Base-by-base conservation (phyloP, 441 rosid species). In the Iberis amara region DNA sequence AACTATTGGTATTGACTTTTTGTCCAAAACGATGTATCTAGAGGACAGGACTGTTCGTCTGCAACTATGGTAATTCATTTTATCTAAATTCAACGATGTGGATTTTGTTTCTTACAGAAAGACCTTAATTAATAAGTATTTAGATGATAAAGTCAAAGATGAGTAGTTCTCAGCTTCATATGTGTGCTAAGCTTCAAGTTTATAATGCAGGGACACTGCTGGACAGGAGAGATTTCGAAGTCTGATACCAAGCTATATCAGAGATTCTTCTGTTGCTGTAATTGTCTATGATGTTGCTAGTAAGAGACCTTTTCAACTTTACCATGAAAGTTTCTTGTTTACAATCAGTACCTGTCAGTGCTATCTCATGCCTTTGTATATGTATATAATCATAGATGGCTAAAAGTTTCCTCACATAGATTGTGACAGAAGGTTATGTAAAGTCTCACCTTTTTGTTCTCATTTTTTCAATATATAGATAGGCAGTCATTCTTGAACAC, bases 211-310 rank as follows among this genome's bases (percentile, higher is more conserved):
- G 95, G 96, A 86, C 65, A 86, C 96, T 50, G 92, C 96, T 0
- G 96, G 96, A 31, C 92, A 86, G 55, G 96, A 86, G 85, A 79
- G 96, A 44, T 86, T 86, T 47, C 65, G 95, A 61, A 86, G 92
- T 76, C 81, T 86, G 15, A 86, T 86, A 52, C 95, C 96, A 4
- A 86, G 92, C 68, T 86, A 86, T 57, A 83, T 86, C 24, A 66
- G 96, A 73, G 96, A 86, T 65, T 86, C 96, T 46, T 86, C 96
- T 53, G 92, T 81, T 55, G 92, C 96, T 46, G 89, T 86, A 6
- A 80, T 86, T 23, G 89, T 75, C 49, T 86, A 83, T 65, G 95
- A 83, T 68, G 92, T 86, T 52, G 83, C 95, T 2, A 83, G 95
- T 83, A 55, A 80, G 82, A 8, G 0, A 38, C 9, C 6, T 13